Percentiles rank a stretch among this genome's conserved stretches.
Conservation (phyloP, 2,329 filamentous ascomycete species). For the Fusarium sp. region DNA sequence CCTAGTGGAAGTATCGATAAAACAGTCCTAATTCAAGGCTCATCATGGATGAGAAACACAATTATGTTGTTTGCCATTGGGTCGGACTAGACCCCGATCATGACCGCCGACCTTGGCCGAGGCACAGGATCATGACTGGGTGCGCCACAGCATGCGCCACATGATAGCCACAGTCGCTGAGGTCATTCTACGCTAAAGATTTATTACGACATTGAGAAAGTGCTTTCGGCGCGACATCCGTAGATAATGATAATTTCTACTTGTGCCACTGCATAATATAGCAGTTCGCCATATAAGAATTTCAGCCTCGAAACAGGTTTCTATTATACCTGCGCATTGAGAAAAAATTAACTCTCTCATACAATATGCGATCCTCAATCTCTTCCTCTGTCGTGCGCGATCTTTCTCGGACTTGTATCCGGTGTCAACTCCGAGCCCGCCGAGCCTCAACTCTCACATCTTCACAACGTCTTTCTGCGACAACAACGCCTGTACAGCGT, state of each 20-base stretch:
- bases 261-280: background rate
- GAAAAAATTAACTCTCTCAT: background rate
- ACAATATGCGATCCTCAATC: conserved; percentile 44
- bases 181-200: conserved; percentile 21
- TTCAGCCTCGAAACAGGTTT: background rate
- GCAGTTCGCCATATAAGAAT: background rate
- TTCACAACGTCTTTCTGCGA: conserved; percentile 27
- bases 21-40: conserved; percentile 4
- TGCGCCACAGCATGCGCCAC: conserved; percentile 6
- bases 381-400: conserved; percentile 43
- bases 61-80: conserved; percentile 29
- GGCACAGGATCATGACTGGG: conserved; percentile 6
- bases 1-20: background rate
- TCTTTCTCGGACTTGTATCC: conserved; percentile 50
- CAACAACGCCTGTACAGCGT: conserved; percentile 6
- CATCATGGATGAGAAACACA: conserved; percentile 17
- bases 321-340: background rate
- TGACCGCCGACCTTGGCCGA: conserved; percentile 35
- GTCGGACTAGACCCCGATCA: conserved; percentile 37
- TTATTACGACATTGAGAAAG: conserved; percentile 28
- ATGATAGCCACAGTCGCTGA: conserved; percentile 15
- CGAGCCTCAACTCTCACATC: conserved; percentile 40
- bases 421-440: conserved; percentile 49
- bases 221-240: conserved; percentile 5
- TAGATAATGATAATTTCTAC: background rate